Base-by-base conservation (phyloP, 2,329 filamentous ascomycete species). In the Calonectria naviculata region DNA sequence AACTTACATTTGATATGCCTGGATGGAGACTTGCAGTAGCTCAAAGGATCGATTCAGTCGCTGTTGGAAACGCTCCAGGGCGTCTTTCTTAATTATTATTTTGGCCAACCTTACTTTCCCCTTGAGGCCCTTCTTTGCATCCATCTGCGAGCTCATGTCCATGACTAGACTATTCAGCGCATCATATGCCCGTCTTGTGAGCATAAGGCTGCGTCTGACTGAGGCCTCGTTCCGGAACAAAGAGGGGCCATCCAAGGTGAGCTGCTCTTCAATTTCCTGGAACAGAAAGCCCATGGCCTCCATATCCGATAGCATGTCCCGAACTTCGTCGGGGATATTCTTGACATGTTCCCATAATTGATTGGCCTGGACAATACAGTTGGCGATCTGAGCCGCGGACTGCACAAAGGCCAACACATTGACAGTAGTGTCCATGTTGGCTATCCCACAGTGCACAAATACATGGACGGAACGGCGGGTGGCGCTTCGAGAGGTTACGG, bases 401-500 rank as follows among this genome's bases (percentile, higher is more conserved):
- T 80, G 74, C 31, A 78, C 65, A 26, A 81, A 73, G 36, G 79
- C 79, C 24, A 81, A 62, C 24, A 73, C 63, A 38, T 73, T 74
- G 19, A 77, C 73, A 9, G 75, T 72, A n/a, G 61, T 71, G 36
- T 73, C 76, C 71, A 78, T 78, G 64, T 41, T 65, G 42, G 42
- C 17, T 28, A 52, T 24, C 19, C 38, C n/a, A 2, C 31, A 28
- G 13, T 5, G n/a, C 19, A 15, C 24, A 19, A n/a, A n/a, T 4
- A 19, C 26, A 56, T 56, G 26, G 52, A 24, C 8, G 13, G 38
- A 8, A 29, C 29, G 19, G 47, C 17, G 38, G 21, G 29, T n/a
- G 31, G 13, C 38, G 21, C 9, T n/a, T 21, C 15, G 24, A 10
- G 13, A n/a, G 56, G 19, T 17, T 15, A n/a, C 15, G 26, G 29